Conservation (phyloP, 2,329 filamentous ascomycete genomes). For the Calonectria honghensis region DNA sequence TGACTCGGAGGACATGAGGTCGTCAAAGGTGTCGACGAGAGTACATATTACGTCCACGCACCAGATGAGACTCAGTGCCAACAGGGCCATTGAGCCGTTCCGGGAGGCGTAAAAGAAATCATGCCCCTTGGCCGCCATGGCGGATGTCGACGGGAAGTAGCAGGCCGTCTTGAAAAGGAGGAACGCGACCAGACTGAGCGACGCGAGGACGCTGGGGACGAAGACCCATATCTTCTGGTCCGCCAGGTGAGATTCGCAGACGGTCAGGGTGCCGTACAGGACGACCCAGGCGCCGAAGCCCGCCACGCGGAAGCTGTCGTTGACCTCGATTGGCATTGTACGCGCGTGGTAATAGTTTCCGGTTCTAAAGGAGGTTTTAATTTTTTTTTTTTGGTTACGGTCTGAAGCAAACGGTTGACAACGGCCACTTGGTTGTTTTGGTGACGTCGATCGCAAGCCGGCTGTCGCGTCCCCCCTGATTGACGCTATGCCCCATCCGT, state of each 20-base stretch:
- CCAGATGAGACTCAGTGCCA: constrained; percentile 46
- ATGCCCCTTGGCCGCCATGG: constrained; percentile 28
- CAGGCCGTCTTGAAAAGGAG: constrained; percentile 51
- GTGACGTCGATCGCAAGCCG: background rate
- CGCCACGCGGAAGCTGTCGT: background rate
- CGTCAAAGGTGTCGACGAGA: constrained; percentile 14
- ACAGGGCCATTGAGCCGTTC: constrained; percentile 46
- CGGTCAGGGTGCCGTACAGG: constrained; percentile 32
- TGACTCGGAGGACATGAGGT: constrained; percentile 35
- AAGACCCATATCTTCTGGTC: constrained; percentile 19
- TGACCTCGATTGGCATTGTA: constrained; percentile 9
- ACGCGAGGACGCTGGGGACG: constrained; percentile 31
- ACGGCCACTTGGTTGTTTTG: background rate
- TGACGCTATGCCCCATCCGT: constrained; percentile 9
- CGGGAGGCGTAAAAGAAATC: constrained; percentile 46
- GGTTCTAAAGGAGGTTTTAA: background rate
- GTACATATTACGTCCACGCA: constrained; percentile 35
- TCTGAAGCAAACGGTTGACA: background rate
- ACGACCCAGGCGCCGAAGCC: constrained; percentile 41
- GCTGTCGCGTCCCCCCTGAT: constrained; percentile 18
- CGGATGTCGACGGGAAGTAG: constrained; percentile 33
- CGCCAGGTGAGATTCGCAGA: background rate
- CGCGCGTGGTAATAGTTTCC: background rate
- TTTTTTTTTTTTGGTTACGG: background rate
- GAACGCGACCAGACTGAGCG: constrained; percentile 45